Evolutionary conservation across 2,329 filamentous ascomycete species (phyloP).

Genomic region (Parascedosporium putredinis): DNA sequence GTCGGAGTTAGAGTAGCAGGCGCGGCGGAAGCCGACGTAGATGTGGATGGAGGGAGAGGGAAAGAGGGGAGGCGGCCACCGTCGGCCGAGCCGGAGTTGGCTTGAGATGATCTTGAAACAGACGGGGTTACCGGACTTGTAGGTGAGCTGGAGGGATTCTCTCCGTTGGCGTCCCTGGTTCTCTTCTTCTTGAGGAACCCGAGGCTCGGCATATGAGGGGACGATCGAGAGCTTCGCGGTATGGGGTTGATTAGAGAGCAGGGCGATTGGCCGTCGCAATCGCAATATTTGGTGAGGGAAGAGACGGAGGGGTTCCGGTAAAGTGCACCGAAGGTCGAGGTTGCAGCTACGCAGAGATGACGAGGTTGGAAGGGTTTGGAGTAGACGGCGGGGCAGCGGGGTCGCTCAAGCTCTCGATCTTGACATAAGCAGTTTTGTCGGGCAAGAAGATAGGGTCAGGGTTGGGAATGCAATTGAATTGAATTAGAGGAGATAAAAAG

Average conservation of each 20-base stretch:
- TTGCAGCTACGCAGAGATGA: not conserved
- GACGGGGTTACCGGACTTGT: constrained; percentile 53
- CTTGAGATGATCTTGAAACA: constrained; percentile 40
- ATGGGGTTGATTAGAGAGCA: constrained; percentile 14
- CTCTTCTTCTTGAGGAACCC: constrained; percentile 98
- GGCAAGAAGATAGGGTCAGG: not conserved
- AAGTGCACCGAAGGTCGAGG: no score
- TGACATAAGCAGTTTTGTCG: not conserved
- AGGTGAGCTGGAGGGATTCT: constrained; percentile 52
- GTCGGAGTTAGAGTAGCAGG: constrained; percentile 14
- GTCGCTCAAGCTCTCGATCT: not conserved
- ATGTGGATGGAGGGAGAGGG: constrained; percentile 16
- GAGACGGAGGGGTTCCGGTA: not conserved
- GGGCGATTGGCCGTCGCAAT: no score
- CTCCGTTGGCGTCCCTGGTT: constrained; percentile 68
- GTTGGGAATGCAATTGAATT: not conserved
- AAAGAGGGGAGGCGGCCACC: constrained; percentile 19
- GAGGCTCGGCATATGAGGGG: constrained; percentile 64
- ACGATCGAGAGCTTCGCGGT: not conserved
- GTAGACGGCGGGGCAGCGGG: not conserved
- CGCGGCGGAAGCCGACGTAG: no score
- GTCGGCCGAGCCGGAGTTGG: constrained; percentile 22
- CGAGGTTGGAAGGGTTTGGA: constrained; percentile 1
- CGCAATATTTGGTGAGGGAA: constrained; percentile 1
- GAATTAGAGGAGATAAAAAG: not conserved